Base-by-base conservation (phyloP, 352 stramenopile genomes). In the Phytopythium vexans region DNA sequence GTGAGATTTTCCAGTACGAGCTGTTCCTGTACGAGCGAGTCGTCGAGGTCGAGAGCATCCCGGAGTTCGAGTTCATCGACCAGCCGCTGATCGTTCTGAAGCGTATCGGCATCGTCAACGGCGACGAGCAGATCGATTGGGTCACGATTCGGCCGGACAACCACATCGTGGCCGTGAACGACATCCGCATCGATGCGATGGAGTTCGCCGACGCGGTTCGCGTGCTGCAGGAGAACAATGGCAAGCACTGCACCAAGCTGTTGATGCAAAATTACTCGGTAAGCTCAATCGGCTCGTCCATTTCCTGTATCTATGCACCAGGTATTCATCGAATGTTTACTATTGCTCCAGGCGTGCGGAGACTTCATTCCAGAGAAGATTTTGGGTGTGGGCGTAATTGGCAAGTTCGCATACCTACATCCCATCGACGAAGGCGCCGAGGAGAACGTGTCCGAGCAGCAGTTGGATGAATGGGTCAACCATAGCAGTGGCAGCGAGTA, bases 331-430 rank as follows among this genome's bases (percentile, higher is more conserved):
- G 8, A 39, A 4, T 35, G 14, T 31, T 31, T 21, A 16, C 6
- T 9, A 27, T 31, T 16, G 40, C 3, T 46, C 31, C 15, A 84
- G 73, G 81, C 82, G 0, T 89, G 82, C 36, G 84, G 84, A 14
- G 84, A 94, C 15, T 94, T 94, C 41, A 94, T 94, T 32, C 84
- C 83, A 2, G 84, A 94, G 52, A 94, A 94, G 51, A 92, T 94
- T 48, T 52, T 94, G 10, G 84, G 84, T 12, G 61, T 94, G 8
- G 80, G 80, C 15, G 84, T 94, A 6, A 55, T 94, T 8, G 82
- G 78, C 49, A 92, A 92, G 46, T 92, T 88, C 54, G 82, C 82
- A 9, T 92, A 78, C 27, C 64, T 94, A 52, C 75, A 87, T 54
- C 74, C 84, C 5, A 51, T 87, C 6, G 72, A 88, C 14, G 72